Conservation (phyloP, 495 filamentous ascomycete species). For the Xylaria curta region DNA sequence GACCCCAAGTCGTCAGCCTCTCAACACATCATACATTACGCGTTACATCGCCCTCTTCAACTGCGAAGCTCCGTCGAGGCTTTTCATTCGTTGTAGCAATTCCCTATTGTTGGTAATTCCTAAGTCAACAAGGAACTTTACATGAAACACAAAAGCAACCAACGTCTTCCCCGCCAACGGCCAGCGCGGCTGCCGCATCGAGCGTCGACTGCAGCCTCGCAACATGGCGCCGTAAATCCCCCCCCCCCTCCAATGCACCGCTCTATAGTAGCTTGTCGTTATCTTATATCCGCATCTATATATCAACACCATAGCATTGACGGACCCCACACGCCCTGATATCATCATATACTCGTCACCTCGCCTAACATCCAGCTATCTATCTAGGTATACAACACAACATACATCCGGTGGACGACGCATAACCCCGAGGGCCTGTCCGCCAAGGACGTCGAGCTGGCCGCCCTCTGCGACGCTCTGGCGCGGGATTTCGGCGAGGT, state of each 20-base stretch:
- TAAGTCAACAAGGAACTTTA: not conserved
- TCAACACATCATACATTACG: not conserved
- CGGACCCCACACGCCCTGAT: conserved; percentile 3
- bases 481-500: conserved; percentile 60
- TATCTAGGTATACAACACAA: conserved; percentile 63
- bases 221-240: not conserved
- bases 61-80: not conserved
- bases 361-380: not conserved
- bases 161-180: not conserved
- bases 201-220: not conserved
- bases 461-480: conserved; percentile 68
- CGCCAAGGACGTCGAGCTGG: conserved; percentile 68
- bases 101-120: not conserved
- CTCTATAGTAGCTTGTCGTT: not conserved
- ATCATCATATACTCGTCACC: not conserved
- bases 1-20: not conserved
- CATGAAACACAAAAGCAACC: conserved; percentile 4
- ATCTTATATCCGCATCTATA: not conserved
- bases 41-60: conserved; percentile 10
- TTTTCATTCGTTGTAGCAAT: not conserved
- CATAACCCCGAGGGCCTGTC: conserved; percentile 76
- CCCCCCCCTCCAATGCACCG: not conserved
- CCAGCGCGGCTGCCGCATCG: not conserved
- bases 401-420: conserved; percentile 75
- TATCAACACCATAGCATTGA: not conserved